A percentile compares a stretch with the other conserved stretches of the same genome.
These are phyloP conservation scores for Pestalotiopsis sp. DNA, from an alignment of 2,329 filamentous ascomycete species.

Conservation along the genomic window DNA sequence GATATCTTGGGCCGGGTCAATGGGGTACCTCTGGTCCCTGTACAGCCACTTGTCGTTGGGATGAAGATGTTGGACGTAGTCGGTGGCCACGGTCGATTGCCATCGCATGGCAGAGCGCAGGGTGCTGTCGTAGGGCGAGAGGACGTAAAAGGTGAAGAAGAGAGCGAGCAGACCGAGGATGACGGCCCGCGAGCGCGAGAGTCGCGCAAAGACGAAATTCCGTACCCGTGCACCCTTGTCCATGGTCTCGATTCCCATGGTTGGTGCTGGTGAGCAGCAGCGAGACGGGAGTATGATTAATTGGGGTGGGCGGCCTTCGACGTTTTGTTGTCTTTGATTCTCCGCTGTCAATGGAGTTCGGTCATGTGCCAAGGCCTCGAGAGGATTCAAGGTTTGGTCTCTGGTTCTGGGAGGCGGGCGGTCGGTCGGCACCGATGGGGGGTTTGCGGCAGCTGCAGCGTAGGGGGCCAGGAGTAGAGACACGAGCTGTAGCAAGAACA, in stretches of 20 bases:
- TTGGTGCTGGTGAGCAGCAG: neutral
- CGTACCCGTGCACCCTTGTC: conserved; percentile 11
- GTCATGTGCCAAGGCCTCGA: neutral
- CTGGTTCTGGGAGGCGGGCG: neutral
- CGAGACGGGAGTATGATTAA: conserved; percentile 6
- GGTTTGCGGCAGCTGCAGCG: neutral
- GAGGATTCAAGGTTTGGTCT: neutral
- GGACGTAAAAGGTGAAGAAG: conserved; percentile 30
- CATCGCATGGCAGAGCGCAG: conserved; percentile 32
- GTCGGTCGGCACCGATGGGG: neutral
- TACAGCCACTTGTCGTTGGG: conserved; percentile 46
- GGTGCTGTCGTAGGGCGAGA: conserved; percentile 30
- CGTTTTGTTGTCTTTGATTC: neutral
- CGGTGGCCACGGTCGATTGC: conserved; percentile 27
- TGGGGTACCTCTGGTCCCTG: conserved; percentile 38
- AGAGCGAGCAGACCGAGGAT: conserved; percentile 23
- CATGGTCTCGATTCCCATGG: conserved; percentile 13
- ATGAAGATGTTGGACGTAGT: conserved; percentile 30
- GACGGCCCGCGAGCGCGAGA: conserved; percentile 31
- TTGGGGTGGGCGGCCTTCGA: neutral
- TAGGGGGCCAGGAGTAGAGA: too few relatives aligned
- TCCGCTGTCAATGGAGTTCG: neutral
- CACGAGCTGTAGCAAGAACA: too few relatives aligned
- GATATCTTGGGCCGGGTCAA: conserved; percentile 49
- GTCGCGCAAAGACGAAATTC: conserved; percentile 18